phyloP scores from a whole-genome alignment of 768 basidiomycete genomes.

The Termitomyces sp. region DNA sequence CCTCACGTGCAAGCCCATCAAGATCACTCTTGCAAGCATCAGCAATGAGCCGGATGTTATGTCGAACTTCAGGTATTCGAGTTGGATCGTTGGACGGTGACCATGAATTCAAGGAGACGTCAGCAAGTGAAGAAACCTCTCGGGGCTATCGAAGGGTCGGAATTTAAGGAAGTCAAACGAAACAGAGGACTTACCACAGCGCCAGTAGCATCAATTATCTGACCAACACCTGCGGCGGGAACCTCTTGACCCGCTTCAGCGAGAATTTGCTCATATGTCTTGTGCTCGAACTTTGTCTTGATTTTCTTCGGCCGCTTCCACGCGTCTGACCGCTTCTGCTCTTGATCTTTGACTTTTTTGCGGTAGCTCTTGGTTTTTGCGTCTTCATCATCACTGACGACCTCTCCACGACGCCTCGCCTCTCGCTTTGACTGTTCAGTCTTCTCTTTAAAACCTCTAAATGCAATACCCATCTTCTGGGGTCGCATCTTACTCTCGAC shows the following conservation, averaged over 20 bases:
- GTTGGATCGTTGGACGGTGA: conserved; percentile 82
- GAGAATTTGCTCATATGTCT: conserved; percentile 95
- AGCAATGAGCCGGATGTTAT: conserved; percentile 85
- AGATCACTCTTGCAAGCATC: conserved; percentile 81
- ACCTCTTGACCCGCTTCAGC: conserved; percentile 74
- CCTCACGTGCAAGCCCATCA: conserved; percentile 87
- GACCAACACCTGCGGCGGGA: conserved; percentile 55
- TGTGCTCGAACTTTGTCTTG: conserved; percentile 85
- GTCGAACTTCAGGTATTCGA: conserved; percentile 93
- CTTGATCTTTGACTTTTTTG: conserved; percentile 48
- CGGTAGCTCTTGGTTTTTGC: conserved; percentile 39
- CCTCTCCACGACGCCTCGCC: conserved; percentile 68
- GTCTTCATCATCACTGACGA: conserved; percentile 70
- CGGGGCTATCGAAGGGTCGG: conserved; percentile 47
- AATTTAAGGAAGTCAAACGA: not conserved
- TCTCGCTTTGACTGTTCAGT: conserved; percentile 81
- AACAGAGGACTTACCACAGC: conserved; percentile 58
- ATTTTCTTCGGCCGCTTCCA: conserved; percentile 87
- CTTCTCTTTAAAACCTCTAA: conserved; percentile 83
- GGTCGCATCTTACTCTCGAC: conserved; percentile 82
- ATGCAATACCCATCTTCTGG: conserved; percentile 83
- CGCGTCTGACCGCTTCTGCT: conserved; percentile 61
- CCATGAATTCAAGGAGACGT: conserved; percentile 74
- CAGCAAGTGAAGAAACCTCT: conserved; percentile 81
- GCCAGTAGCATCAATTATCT: conserved; percentile 93